Evolutionary conservation across 352 stramenopile species (phyloP), one percentile per base, ranked within the genome.

Genomic region (Hyaloperonospora arabidopsidis): DNA sequence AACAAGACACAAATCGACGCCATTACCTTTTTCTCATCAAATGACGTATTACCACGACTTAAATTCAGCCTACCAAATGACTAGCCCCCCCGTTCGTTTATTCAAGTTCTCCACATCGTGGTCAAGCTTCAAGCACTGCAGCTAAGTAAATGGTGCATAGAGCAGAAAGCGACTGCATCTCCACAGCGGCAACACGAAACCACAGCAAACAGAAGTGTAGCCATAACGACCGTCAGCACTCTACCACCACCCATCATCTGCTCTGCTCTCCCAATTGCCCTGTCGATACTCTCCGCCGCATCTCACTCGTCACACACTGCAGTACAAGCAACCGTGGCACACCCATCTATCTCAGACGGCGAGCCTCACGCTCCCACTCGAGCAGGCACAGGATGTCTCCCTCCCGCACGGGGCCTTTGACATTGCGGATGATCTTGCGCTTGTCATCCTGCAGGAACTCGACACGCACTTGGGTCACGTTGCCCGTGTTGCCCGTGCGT

Each of bases 401-500:
- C 76, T 99, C 95, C 65, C 94, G 89, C 51, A 99, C 95, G 49
- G 96, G 96, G 74, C 96, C 97, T 88, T 99, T 99, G 65, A 99
- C 96, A 81, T 99, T 99, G 67, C 97, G 89, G 68, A 99, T 98
- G 81, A 99, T 99, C 68, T 93, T 97, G 78, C 97, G 94, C 70
- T 95, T 96, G 76, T 97, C 87, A 67, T 98, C 93, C 77, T 99
- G 95, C 66, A 99, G 89, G 81, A 99, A 99, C 81, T 99, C 96
- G 55, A 99, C 97, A 74, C 96, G 95, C 46, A 97, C 89, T 72
- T 99, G 97, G 64, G 96, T 99, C 47, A 99, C 97, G 80, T 99
- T 99, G 86, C 97, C 97, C 62, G 97, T 99, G 93, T 98, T 99
- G 71, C 97, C 97, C 57, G 97, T 99, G 76, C 97, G 95, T 78